phyloP scores from a whole-genome alignment of 306 rosid genomes.

The Corylus heterophylla region DNA sequence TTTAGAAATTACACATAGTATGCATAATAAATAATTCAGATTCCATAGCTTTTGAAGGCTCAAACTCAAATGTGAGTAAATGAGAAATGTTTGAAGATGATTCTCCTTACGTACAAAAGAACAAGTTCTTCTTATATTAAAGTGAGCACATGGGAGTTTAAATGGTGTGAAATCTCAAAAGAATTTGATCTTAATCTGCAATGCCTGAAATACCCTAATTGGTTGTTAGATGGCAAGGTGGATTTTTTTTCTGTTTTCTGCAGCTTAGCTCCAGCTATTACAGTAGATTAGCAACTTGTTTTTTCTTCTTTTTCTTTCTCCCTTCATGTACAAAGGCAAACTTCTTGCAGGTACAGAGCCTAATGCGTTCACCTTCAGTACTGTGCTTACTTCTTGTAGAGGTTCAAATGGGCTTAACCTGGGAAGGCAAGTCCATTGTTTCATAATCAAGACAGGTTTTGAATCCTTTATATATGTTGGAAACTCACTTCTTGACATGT shows the following conservation, averaged over 20 bases:
- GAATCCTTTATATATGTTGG: conserved; percentile 75
- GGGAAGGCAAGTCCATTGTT: conserved; percentile 83
- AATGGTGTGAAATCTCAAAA: neutral
- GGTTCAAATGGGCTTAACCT: conserved; percentile 47
- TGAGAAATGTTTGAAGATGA: neutral
- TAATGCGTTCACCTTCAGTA: conserved; percentile 83
- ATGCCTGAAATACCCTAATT: neutral
- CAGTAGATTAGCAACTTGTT: neutral
- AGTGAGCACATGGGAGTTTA: neutral
- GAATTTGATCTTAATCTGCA: neutral
- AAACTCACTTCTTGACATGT: conserved; percentile 93
- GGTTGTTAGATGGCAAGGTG: neutral
- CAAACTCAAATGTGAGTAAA: neutral
- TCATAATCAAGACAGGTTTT: conserved; percentile 49
- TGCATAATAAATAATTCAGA: neutral
- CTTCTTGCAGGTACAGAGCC: conserved; percentile 65
- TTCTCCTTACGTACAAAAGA: neutral
- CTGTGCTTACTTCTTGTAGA: conserved; percentile 71
- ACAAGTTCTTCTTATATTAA: neutral
- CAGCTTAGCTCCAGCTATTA: neutral
- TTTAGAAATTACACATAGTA: neutral
- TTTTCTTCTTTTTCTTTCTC: neutral
- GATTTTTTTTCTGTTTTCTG: neutral
- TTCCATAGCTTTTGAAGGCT: neutral
- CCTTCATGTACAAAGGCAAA: neutral